phyloP scores from a whole-genome alignment of 1,284 basidiomycete genomes.

The Binderoboletus segoi region DNA sequence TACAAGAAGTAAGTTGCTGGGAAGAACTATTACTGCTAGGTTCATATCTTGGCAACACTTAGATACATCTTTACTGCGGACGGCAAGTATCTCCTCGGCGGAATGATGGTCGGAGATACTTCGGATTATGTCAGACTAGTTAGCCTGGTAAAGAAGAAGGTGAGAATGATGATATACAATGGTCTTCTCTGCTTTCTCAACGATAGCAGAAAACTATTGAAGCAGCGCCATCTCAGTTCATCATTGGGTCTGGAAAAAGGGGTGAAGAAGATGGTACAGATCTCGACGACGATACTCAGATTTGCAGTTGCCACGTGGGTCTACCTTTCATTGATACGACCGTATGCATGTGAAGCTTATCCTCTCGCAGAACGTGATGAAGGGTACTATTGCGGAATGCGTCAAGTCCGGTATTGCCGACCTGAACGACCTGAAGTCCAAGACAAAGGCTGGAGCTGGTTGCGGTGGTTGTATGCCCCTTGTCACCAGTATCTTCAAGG shows the following conservation, averaged over 20 bases:
- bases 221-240: conserved; percentile 66
- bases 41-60: background rate
- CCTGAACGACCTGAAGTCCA: conserved; percentile 61
- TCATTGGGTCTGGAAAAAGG: conserved; percentile 56
- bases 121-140: conserved; percentile 74
- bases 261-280: conserved; percentile 65
- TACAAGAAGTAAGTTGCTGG: conserved; percentile 63
- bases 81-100: conserved; percentile 74
- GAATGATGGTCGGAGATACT: conserved; percentile 82
- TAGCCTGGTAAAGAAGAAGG: conserved; percentile 72
- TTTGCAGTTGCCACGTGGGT: conserved; percentile 66
- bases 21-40: background rate
- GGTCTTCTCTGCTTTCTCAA: background rate
- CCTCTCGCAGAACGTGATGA: conserved; percentile 57
- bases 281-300: conserved; percentile 71
- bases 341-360: background rate
- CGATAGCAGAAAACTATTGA: conserved; percentile 59
- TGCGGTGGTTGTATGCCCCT: conserved; percentile 76
- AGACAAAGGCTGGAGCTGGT: conserved; percentile 74
- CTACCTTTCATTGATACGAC: background rate
- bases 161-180: conserved; percentile 14
- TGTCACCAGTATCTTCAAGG: conserved; percentile 54
- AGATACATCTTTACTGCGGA: conserved; percentile 75
- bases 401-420: conserved; percentile 56
- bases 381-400: conserved; percentile 58